These are phyloP conservation scores for Myriosclerotinia scirpicola DNA, from an alignment of 2,329 filamentous ascomycete genomes.

Conservation along the genomic window DNA sequence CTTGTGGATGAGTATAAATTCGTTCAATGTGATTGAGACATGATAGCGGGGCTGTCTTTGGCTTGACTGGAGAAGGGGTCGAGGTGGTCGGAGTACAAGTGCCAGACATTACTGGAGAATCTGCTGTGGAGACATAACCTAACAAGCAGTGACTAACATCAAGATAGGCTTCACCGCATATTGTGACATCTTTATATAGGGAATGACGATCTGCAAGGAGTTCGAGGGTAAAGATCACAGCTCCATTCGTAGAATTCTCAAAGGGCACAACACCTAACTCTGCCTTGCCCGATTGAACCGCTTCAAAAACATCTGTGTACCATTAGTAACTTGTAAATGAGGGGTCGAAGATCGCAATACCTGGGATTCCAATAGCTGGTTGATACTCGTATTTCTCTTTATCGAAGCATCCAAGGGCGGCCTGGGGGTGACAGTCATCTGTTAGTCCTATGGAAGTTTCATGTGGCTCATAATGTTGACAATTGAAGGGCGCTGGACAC, in stretches of 20 bases:
- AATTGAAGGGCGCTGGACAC: constrained; percentile 22
- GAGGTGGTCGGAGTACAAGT: constrained; percentile 52
- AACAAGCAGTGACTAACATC: constrained; percentile 86
- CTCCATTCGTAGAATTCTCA: constrained; percentile 94
- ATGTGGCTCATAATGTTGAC: constrained; percentile 23
- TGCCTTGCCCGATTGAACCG: constrained; percentile 66
- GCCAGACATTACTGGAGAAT: constrained; percentile 44
- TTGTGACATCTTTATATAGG: constrained; percentile 65
- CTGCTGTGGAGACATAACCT: constrained; percentile 46
- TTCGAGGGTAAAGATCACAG: constrained; percentile 86
- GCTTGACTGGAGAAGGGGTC: constrained; percentile 48
- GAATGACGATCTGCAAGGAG: constrained; percentile 74
- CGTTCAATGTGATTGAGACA: constrained; percentile 64
- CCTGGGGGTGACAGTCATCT: constrained; percentile 45
- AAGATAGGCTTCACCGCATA: constrained; percentile 83
- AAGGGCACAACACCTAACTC: constrained; percentile 84
- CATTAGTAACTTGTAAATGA: neutral
- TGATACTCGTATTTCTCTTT: constrained; percentile 28
- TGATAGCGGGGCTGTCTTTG: constrained; percentile 49
- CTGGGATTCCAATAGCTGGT: constrained; percentile 28
- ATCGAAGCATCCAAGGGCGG: constrained; percentile 53
- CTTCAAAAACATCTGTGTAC: constrained; percentile 71
- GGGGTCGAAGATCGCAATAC: constrained; percentile 24
- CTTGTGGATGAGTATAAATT: constrained; percentile 92
- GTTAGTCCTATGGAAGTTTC: constrained; percentile 32